These are phyloP conservation scores for Parietaria judaica DNA, from an alignment of 306 rosid genomes.

Conservation along the genomic window DNA sequence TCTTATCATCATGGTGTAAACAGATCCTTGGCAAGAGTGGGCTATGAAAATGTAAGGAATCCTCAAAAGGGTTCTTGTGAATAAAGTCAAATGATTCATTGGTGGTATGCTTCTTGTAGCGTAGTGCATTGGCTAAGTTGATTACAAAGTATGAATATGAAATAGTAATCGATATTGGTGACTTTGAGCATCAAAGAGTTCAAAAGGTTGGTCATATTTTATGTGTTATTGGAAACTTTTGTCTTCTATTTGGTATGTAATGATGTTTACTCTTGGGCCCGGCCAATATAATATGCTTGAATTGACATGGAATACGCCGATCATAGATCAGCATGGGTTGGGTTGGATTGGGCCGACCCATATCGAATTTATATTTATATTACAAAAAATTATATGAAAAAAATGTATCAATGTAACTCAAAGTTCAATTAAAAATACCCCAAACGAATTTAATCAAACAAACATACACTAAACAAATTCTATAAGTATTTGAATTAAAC, in stretches of 20 bases:
- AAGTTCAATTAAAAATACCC: no score
- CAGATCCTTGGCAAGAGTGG: background rate
- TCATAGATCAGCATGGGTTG: no score
- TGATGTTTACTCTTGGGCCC: background rate
- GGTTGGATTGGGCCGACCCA: no score
- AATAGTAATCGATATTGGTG: background rate
- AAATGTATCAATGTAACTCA: no score
- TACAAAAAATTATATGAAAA: no score
- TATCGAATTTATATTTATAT: no score
- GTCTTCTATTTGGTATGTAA: background rate
- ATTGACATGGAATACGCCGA: conserved; percentile 6
- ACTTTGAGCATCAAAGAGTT: background rate
- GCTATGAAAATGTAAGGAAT: background rate
- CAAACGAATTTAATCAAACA: no score
- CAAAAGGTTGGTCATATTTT: background rate
- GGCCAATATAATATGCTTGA: background rate
- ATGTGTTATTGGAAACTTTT: background rate
- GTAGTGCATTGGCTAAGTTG: background rate
- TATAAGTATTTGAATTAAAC: no score
- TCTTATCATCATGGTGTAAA: background rate
- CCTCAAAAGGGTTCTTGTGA: background rate
- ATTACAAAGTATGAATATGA: background rate
- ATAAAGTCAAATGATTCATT: background rate
- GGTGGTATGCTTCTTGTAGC: background rate
- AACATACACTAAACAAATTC: no score